These are phyloP conservation scores for Phlebiopsis gigantea DNA, from an alignment of 768 basidiomycete species.

Conservation along the genomic window DNA sequence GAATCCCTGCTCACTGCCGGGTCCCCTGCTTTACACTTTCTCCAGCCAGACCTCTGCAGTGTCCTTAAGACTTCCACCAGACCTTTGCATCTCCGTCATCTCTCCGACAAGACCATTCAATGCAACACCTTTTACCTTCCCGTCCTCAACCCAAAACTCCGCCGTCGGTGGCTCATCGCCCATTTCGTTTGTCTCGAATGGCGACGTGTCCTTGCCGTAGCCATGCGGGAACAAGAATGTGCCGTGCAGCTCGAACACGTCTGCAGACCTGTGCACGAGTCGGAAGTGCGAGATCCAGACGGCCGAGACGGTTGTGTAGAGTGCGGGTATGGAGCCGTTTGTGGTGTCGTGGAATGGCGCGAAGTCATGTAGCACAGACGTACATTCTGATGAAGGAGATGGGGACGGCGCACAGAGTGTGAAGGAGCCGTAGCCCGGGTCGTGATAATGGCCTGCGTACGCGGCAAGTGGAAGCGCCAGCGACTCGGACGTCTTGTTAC, in stretches of 20 bases:
- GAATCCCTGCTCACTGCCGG: too few species aligned
- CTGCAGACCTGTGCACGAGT: slow-evolving; percentile 17
- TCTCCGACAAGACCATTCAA: neutral
- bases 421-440: slow-evolving; percentile 34
- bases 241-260: slow-evolving; percentile 18
- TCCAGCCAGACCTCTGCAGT: slow-evolving; percentile 7
- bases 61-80: neutral
- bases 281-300: slow-evolving; percentile 35
- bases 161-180: neutral
- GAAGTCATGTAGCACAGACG: slow-evolving; percentile 25
- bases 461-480: slow-evolving; percentile 16
- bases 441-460: slow-evolving; percentile 32
- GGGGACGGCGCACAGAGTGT: slow-evolving; percentile 29
- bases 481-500: neutral
- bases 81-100: neutral
- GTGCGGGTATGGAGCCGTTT: neutral
- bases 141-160: neutral
- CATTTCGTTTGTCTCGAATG: slow-evolving; percentile 10
- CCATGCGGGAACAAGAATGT: slow-evolving; percentile 32
- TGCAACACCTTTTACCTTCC: neutral
- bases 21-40: too few species aligned
- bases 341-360: slow-evolving; percentile 19
- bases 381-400: slow-evolving; percentile 21
- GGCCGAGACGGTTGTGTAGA: slow-evolving; percentile 28
- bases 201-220: slow-evolving; percentile 31